Evolutionary conservation across 2,329 filamentous ascomycete genomes (phyloP).

Genomic region (Bipolaris oryzae): DNA sequence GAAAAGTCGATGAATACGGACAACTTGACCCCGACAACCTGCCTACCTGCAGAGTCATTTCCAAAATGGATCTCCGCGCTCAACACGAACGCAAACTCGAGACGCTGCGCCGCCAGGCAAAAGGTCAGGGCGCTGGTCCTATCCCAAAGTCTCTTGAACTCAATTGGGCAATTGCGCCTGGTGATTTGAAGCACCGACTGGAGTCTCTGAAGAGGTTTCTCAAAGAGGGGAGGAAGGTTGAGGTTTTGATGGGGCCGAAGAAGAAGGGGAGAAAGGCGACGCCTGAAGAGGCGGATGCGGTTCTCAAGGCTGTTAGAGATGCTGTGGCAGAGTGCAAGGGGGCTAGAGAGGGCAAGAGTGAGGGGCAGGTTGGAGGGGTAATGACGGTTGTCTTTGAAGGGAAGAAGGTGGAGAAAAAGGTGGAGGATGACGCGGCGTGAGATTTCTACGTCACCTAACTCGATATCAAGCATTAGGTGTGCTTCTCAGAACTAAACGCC

Average conservation of each 20-base stretch:
- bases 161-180: conserved; percentile 80
- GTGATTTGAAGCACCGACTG: conserved; percentile 71
- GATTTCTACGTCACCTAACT: not conserved
- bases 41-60: conserved; percentile 74
- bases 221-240: conserved; percentile 74
- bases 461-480: not conserved
- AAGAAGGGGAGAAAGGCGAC: conserved; percentile 65
- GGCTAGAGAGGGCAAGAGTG: conserved; percentile 31
- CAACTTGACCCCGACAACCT: conserved; percentile 49
- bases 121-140: conserved; percentile 24
- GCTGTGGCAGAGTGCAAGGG: conserved; percentile 50
- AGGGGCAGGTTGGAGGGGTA: conserved; percentile 39
- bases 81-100: conserved; percentile 56
- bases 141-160: conserved; percentile 79
- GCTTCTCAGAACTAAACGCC: not conserved
- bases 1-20: conserved; percentile 29
- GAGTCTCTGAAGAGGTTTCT: conserved; percentile 68
- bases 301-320: conserved; percentile 61
- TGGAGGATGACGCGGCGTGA: conserved; percentile 1
- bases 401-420: conserved; percentile 26
- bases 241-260: conserved; percentile 73
- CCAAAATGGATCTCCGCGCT: conserved; percentile 58
- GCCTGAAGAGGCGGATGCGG: conserved; percentile 60
- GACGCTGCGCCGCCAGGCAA: conserved; percentile 51
- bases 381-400: conserved; percentile 44